Base-by-base conservation (phyloP, 108 stramenopile genomes). In the Pseudonitzschia multistriata region DNA sequence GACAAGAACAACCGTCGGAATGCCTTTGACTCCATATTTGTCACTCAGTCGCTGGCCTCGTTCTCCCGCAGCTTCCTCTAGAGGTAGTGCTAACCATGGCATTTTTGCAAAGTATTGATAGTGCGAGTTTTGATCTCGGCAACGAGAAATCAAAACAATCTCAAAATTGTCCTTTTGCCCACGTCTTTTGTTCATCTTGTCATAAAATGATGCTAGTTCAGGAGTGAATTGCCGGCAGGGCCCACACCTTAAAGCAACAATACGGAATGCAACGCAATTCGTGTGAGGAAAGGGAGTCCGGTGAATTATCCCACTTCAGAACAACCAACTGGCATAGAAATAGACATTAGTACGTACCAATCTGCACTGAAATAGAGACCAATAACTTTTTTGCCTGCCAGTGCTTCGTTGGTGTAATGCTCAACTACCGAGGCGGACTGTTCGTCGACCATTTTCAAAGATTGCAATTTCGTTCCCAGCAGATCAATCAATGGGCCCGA, bases 191-290 rank as follows among this genome's bases (percentile, higher is more conserved):
- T 96, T 96, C 77, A 95, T 90, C 49, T 86, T 87, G 24, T 93
- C 64, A 69, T 95, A 95, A 70, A 95, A 96, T 27, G 74, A 79
- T 30, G 88, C 89, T 8, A 96, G 76, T 34, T 95, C 90, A 3
- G 96, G 96, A 40, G 96, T 96, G 67, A 96, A 96, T 66, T 96
- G 84, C 31, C 88, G 71, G 68, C 95, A 96, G n/a, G 96, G 92
- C 22, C 89, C 86, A 48, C 86, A 88, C 57, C 88, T 82, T 31
- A 35, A 36, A 13, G 62, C 21, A 27, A 42, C 36, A n/a, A 69
- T 39, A 52, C 62, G 6, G 34, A 57, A 17, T 53, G 11, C 13
- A 39, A 33, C 24, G 40, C 3, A 69, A 35, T 45, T 13, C 42
- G 8, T 45, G 42, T 45, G 8, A 45, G 42, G 42, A 13, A 33